Base-by-base conservation (phyloP, 495 filamentous ascomycete genomes). In the Pseudotulostoma volvatum region DNA sequence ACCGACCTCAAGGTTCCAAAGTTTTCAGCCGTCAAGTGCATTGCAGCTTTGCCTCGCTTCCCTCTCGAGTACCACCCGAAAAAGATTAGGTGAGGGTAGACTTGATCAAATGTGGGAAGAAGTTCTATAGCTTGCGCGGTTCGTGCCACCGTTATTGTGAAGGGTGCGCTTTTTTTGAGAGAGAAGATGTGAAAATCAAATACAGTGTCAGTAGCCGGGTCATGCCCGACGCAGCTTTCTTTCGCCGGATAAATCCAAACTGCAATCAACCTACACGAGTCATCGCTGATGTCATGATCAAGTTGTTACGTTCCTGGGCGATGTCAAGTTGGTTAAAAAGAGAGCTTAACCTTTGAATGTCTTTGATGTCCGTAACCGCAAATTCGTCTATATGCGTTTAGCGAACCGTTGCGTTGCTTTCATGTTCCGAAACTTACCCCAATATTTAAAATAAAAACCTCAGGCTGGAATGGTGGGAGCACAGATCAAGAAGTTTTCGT, bases 81-180 rank as follows among this genome's bases (percentile, higher is more conserved):
- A 21, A 37, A 21, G 36, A 15, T 8, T 5, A 37, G n/a, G 36
- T 37, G 16, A 5, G 8, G 36, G 18, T 11, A n/a, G 36, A 37
- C 2, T 37, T 37, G 36, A 23, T 56, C 31, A 43, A 49, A 21
- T 44, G 51, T 33, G 51, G 51, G 19, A 34, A 48, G 39, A 56
- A 51, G 40, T 59, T 59, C 28, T 36, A 25, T 14, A 32, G 38
- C 31, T 47, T 57, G 46, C 30, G 9, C n/a, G 46, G 46, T 1
- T 33, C 30, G 17, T 36, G 42, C 11, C 37, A 42, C 28, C 34
- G 30, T 8, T 33, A 46, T 16, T 48, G 33, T 33, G 31, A 34
- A 37, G 44, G 44, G 13, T 41, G 14, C 37, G 44, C 46, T 17
- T 48, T 48, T 33, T 23, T 18, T 11, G 42, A 38, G 44, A 15